phyloP scores from a whole-genome alignment of 1,139 yeast genomes.

The Geotrichum fermentans region DNA sequence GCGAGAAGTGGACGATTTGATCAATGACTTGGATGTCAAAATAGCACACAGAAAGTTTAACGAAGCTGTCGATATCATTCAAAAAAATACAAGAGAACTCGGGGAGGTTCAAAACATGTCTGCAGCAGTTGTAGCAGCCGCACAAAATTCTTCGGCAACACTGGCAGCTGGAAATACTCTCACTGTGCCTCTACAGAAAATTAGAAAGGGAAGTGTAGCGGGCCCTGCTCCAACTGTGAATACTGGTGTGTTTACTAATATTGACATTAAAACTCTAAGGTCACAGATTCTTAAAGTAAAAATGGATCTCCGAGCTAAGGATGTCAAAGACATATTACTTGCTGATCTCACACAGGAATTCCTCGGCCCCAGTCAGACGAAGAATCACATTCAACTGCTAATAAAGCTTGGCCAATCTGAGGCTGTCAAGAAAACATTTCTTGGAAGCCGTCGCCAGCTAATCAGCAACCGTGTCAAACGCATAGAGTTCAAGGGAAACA shows the following conservation, averaged over 20 bases:
- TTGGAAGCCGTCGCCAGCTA: constrained; percentile 45
- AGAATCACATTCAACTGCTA: constrained; percentile 40
- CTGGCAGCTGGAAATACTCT: constrained; percentile 17
- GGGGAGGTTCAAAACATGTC: constrained; percentile 21
- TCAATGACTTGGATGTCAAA: constrained; percentile 63
- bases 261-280: constrained; percentile 18
- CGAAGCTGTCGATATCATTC: constrained; percentile 51
- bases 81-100: constrained; percentile 27
- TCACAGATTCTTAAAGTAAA: constrained; percentile 26
- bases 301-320: constrained; percentile 32
- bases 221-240: neutral
- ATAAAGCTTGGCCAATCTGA: constrained; percentile 43
- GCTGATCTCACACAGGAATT: constrained; percentile 37
- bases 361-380: constrained; percentile 32
- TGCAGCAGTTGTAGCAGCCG: constrained; percentile 22
- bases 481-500: constrained; percentile 53
- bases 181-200: neutral
- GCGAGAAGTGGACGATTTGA: constrained; percentile 54
- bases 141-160: constrained; percentile 20
- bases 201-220: constrained; percentile 9
- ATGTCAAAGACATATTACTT: constrained; percentile 31
- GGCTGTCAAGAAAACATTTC: constrained; percentile 46
- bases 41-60: constrained; percentile 57
- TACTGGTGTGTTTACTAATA: constrained; percentile 4
- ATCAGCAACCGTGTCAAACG: constrained; percentile 45